Evolutionary conservation across 1,284 basidiomycete genomes (phyloP), one percentile per base, ranked within the genome.

Genomic region (Neonothopanus nambi): DNA sequence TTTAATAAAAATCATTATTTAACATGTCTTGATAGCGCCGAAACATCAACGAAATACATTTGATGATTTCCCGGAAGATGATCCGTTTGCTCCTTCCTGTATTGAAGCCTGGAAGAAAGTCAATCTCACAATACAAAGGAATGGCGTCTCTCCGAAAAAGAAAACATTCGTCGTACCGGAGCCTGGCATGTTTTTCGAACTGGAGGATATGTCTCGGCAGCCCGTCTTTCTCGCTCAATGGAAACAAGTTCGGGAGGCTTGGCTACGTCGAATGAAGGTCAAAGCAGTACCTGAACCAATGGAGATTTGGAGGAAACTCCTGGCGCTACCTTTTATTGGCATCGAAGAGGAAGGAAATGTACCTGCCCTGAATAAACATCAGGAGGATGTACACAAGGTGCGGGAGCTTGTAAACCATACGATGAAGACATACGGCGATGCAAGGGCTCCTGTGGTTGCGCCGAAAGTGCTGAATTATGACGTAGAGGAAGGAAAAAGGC

Each of bases 251-350:
- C 42, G 43, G 23, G 35, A 36, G 18, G 24, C 42, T 12, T 46
- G 40, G 40, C 30, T 42, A 23, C 11, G 7, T 21, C 7, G 9
- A 8, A 7, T 42, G 20, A 17, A 21, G 17, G 7, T 18, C 13
- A 21, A 18, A 11, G 13, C 15, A 33, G 5, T 17, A n/a, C 11
- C 17, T 20, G 17, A 36, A 5, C 17, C 35, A 35, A 13, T 35
- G 18, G n/a, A 24, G 13, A 15, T 46, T 18, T 52, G 51, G 51
- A 26, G 51, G 8, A 52, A 52, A 33, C 21, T 52, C 5, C 38
- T 50, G 11, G 41, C 41, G n/a, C n/a, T n/a, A n/a, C n/a, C n/a
- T n/a, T n/a, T n/a, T n/a, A n/a, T n/a, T n/a, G n/a, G n/a, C n/a
- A n/a, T n/a, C n/a, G n/a, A n/a, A n/a, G n/a, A n/a, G n/a, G n/a